Evolutionary conservation across 2,329 filamentous ascomycete genomes (phyloP).

Genomic region (Pezicula neosporulosa): DNA sequence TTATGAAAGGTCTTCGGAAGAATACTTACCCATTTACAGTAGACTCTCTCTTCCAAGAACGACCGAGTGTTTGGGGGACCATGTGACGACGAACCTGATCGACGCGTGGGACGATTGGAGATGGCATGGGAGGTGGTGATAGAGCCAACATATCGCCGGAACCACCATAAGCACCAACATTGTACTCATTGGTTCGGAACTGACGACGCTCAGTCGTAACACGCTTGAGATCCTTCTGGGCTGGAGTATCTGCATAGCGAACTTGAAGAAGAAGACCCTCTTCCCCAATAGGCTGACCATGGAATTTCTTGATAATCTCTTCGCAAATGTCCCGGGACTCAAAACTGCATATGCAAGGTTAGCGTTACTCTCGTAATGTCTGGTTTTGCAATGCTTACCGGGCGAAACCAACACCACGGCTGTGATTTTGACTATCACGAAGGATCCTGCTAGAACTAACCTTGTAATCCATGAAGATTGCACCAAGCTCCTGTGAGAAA

Average conservation of each 20-base stretch:
- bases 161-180: conserved; percentile 67
- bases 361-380: conserved; percentile 1
- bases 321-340: conserved; percentile 87
- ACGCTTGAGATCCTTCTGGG: conserved; percentile 94
- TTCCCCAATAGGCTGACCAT: conserved; percentile 72
- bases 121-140: conserved; percentile 41
- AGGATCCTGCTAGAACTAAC: conserved; percentile 95
- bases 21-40: conserved; percentile 18
- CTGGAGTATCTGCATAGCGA: conserved; percentile 93
- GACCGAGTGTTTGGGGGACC: conserved; percentile 18
- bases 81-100: conserved; percentile 28
- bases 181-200: conserved; percentile 95
- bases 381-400: conserved; percentile 57
- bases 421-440: conserved; percentile 85
- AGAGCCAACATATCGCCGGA: conserved; percentile 43
- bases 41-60: conserved; percentile 29
- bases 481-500: conserved; percentile 61
- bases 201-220: conserved; percentile 93
- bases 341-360: conserved; percentile 57
- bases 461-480: conserved; percentile 74
- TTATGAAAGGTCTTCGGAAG: neutral
- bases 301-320: conserved; percentile 81
- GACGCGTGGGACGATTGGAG: conserved; percentile 25
- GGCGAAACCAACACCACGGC: conserved; percentile 95
- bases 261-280: conserved; percentile 87